Base-by-base conservation (phyloP, 495 filamentous ascomycete species). In the Penicillium bialowiezense region DNA sequence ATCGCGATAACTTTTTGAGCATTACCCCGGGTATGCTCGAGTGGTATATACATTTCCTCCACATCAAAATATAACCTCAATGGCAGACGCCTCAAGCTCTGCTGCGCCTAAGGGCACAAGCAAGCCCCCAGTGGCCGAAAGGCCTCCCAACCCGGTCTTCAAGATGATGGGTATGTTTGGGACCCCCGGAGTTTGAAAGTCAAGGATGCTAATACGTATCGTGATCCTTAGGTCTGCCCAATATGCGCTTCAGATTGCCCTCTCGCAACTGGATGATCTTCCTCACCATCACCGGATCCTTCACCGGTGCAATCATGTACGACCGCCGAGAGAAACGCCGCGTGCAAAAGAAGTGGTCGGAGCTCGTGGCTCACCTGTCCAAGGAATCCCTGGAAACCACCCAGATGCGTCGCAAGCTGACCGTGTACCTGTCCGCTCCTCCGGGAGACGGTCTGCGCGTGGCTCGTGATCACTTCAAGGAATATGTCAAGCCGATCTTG, bases 181-280 rank as follows among this genome's bases (percentile, higher is more conserved):
- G 40, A 38, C 40, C 24, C 40, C 49, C 21, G 35, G 49, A 41
- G n/a, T 19, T 41, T 5, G 37, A 41, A 4, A 0, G 20, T 43
- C 12, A 23, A 43, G 28, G 19, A 44, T 37, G 46, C 51, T 59
- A 54, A 58, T 41, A 28, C 23, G 44, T 23, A 24, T 36, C n/a
- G 36, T 32, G 15, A 32, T 43, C 23, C n/a, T n/a, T n/a, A 85
- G 81, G 83, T 28, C 72, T 97, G 48, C 91, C 91, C 19, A 85
- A 80, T 44, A 76, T 95, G 50, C 84, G 87, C 13, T 76, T 86
- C 58, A 91, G 86, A 72, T 83, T 99, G 8, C 93, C 93, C 15
- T 99, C 93, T 10, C 85, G 95, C 21, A 97, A 97, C 63, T 99
- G 93, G 93, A 81, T 89, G 71, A 97, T 99, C 55, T 97, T 99